These are phyloP conservation scores for Glycine soja DNA, from an alignment of 306 rosid species.

Conservation along the genomic window DNA sequence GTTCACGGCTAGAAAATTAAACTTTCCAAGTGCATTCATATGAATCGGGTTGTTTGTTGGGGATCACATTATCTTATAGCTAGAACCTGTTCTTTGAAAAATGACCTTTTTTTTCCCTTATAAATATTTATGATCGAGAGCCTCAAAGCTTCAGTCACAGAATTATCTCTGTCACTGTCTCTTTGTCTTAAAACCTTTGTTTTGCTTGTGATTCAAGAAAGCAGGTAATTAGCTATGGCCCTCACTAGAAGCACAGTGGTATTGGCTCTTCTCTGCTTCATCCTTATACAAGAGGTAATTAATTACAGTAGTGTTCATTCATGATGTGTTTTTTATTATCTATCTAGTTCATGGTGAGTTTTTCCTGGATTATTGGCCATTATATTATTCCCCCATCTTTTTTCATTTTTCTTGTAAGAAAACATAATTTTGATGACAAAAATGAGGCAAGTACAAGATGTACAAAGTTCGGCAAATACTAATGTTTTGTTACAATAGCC, in stretches of 20 bases:
- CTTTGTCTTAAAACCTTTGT: constrained; percentile 3
- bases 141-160: constrained; percentile 23
- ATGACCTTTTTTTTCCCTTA: constrained; percentile 6
- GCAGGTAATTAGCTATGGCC: constrained; percentile 38
- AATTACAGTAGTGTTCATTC: not conserved
- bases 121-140: constrained; percentile 2
- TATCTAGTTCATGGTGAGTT: not conserved
- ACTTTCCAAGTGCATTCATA: constrained; percentile 29
- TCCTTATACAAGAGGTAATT: constrained; percentile 49
- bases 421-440: not conserved
- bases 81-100: not conserved
- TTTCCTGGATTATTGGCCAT: not conserved
- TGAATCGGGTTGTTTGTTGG: constrained; percentile 38
- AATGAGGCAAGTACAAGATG: not conserved
- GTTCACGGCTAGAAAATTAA: not conserved
- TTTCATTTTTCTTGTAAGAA: not conserved
- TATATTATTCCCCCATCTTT: not conserved
- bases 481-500: not conserved
- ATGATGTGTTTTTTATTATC: not conserved
- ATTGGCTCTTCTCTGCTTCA: constrained; percentile 44
- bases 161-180: constrained; percentile 25
- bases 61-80: not conserved
- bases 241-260: constrained; percentile 37
- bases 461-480: not conserved
- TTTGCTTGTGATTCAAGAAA: constrained; percentile 11